Base-by-base conservation (phyloP, 129 eudicot genomes). In the Logfia minima region DNA sequence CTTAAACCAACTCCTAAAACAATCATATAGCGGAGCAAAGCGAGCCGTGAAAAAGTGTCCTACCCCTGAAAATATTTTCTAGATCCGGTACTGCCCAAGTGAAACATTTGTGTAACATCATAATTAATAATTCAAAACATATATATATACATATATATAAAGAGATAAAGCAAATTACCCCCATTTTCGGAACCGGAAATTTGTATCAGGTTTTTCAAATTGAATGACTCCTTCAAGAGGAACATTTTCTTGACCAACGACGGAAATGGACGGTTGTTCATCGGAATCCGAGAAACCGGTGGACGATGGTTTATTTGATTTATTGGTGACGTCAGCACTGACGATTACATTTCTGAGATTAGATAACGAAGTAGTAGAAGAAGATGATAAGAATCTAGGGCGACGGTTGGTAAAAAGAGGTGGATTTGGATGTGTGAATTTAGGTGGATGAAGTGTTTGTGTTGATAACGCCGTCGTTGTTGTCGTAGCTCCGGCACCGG, bases 181-280 rank as follows among this genome's bases (percentile, higher is more conserved):
- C 98, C 97, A 94, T 87, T 82, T 94, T 66, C 80, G 43, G 61
- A 94, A 32, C 14, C 76, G 81, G 21, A 92, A 74, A 78, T 72
- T 60, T 1, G 88, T 76, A 53, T 74, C 65, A 18, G 94, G 90
- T 29, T 91, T 94, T 37, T 89, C 97, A 55, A 89, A 91, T 74
- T 91, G 98, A 88, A 91, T 94, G 39, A 89, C 98, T 31, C 98
- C 98, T 85, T 94, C 98, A 66, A 94, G 91, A 63, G 96, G 93
- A 2, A 94, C 90, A 45, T 72, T 79, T 6, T 90, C 92, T 77
- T 87, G 89, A 34, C 82, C 80, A 16, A 88, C 91, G 14, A 87
- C 39, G 14, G 90, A 78, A 45, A 84, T 82, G 18, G 90, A 66
- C 14, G 35, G 77, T 2, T 70, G 77, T 2, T 56, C 75, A 9